Evolutionary conservation across 129 eudicot species (phyloP), one percentile per base, ranked within the genome.

Genomic region (Silybum marianum): DNA sequence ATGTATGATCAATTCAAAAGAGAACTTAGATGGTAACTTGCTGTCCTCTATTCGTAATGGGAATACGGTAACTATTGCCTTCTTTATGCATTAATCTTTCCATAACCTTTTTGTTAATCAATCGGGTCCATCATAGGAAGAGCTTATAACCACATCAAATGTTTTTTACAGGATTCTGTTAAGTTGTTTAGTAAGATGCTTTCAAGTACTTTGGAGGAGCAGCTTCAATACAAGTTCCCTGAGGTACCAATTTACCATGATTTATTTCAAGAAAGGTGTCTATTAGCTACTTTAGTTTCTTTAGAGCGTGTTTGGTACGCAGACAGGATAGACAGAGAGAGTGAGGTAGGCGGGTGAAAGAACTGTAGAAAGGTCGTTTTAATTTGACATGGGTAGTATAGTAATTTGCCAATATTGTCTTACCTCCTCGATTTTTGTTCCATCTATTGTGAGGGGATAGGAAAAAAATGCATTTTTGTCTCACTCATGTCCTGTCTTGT

Each of bases 1-100:
- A 32, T 86, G 75, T 30, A 86, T 96, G 99, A 76, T 79, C 54
- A 92, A 88, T 39, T 66, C 89, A 26, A 96, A 96, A 95, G 99
- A 96, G 83, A 96, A 96, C 81, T 86, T 93, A 48, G 90, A 90
- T 75, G 76, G 77, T 80, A 84, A 78, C 69, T 82, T 93, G 58
- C 74, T 93, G 81, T 83, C 93, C 71, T 87, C 97, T 6, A 54
- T 90, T 74, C 92, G 76, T 67, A 85, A 80, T 60, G 96, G 91
- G 69, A 87, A 83, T 74, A 68, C 62, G 99, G 99, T 95, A 86
- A 84, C 63, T 70, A 51, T 13, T 26, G 48, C 66, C 14, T n/a
- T 81, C 24, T 48, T 78, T 28, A 65, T 62, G 65, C 46, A 44
- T 58, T 54, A 14, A 18, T 58, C 72, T 54, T 30, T n/a, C n/a